Evolutionary conservation across 1,284 basidiomycete species (phyloP), one percentile per base, ranked within the genome.

Genomic region (Prillingera fragicola): DNA sequence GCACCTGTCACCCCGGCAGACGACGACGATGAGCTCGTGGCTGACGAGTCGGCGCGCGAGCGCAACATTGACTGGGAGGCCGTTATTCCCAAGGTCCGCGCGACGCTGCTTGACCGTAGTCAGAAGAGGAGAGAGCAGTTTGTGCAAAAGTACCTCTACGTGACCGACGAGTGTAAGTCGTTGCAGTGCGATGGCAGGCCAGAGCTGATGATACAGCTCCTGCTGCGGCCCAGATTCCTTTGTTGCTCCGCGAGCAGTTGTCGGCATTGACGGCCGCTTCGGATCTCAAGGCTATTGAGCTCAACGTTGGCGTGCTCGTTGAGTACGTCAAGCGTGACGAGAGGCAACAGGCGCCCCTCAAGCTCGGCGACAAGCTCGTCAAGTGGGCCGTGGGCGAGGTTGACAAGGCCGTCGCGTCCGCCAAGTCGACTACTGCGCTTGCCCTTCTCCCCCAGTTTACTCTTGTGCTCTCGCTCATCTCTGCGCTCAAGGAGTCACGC

Each of bases 361-460:
- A 66, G 48, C 56, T 69, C 4, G 65, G 60, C 8, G 65, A 69
- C 50, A 66, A 67, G 57, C 54, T 69, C 9, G 64, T 61, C 44
- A 68, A 67, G 54, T 68, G 65, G 65, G 48, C 53, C 1, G 42
- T 44, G 10, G 40, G 51, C 8, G 65, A 69, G 45, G 59, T 55
- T 10, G 68, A 67, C 9, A 67, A 67, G 43, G 54, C 50, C 5
- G 39, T 61, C 0, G 33, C 47, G 6, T 19, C 45, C 1, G 26
- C 41, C 23, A 52, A 47, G 40, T 50, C 52, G n/a, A 50, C 59
- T 1, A 52, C 62, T 8, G 36, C 59, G 3, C 51, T 51, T 4
- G 48, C 49, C 14, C 55, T 68, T 3, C 41, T 63, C 21, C 66
- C 69, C 8, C 60, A 60, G 43, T 55, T 69, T 32, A 47, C 56